phyloP scores from a whole-genome alignment of 805 yeast species.

The Metschnikowia lochheadii region DNA sequence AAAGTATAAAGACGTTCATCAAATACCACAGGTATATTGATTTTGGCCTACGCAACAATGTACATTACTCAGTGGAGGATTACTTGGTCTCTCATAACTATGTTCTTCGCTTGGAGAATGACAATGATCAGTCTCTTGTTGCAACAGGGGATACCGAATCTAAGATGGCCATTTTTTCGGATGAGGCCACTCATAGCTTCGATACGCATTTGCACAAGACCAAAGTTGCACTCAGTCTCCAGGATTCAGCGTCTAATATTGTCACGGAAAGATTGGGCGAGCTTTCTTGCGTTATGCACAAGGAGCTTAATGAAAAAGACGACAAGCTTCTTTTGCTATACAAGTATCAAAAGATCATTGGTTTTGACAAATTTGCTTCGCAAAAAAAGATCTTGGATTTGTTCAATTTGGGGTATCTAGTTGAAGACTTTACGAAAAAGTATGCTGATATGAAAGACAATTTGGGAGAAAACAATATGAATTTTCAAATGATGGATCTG shows the following conservation, averaged over 20 bases:
- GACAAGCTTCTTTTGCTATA: conserved; percentile 27
- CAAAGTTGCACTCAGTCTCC: conserved; percentile 31
- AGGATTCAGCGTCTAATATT: conserved; percentile 29
- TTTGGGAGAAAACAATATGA: conserved; percentile 7
- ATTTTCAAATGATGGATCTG: conserved; percentile 18
- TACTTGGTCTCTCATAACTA: conserved; percentile 27
- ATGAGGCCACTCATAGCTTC: conserved; percentile 25
- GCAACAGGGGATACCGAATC: conserved; percentile 7
- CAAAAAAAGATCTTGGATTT: conserved; percentile 26
- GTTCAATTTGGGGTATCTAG: conserved; percentile 31
- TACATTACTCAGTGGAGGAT: conserved; percentile 25
- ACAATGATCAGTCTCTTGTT: conserved; percentile 5
- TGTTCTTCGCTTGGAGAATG: conserved; percentile 21
- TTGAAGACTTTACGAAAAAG: conserved; percentile 24
- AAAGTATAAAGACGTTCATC: conserved; percentile 24
- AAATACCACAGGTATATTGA: conserved; percentile 23
- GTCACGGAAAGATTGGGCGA: conserved; percentile 39
- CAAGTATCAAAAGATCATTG: conserved; percentile 22
- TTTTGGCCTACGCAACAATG: conserved; percentile 23
- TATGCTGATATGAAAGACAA: conserved; percentile 9
- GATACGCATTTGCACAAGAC: conserved; percentile 36
- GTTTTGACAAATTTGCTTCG: conserved; percentile 25
- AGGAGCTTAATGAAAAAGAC: conserved; percentile 36
- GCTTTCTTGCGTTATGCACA: conserved; percentile 34
- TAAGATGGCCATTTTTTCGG: conserved; percentile 5